Percentiles rank a stretch among this genome's conserved stretches.
These are phyloP conservation scores for Agaricus subrufescens DNA, from an alignment of 768 basidiomycete genomes.

Conservation along the genomic window DNA sequence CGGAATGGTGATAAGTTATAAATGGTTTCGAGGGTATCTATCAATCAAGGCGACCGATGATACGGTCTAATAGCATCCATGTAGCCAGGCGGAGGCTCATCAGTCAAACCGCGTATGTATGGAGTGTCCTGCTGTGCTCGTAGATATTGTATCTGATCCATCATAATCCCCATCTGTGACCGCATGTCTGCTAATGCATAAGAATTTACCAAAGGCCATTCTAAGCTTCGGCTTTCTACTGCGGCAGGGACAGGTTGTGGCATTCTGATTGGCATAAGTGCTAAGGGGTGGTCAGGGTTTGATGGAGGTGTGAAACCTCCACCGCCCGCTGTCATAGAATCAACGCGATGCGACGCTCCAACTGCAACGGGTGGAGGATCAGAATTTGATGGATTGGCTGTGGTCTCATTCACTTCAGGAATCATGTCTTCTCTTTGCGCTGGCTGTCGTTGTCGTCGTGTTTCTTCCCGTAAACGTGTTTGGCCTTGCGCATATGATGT, in stretches of 20 bases:
- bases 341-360: too few relatives aligned
- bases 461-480: neutral
- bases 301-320: too few relatives aligned
- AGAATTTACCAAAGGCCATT: neutral
- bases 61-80: neutral
- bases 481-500: neutral
- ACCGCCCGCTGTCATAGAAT: too few relatives aligned
- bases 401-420: too few relatives aligned
- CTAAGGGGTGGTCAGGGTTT: too few relatives aligned
- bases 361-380: neutral
- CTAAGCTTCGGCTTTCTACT: neutral
- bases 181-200: slow-evolving; percentile 19
- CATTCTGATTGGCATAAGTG: neutral
- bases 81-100: slow-evolving; percentile 29
- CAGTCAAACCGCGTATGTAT: slow-evolving; percentile 26
- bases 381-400: neutral
- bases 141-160: slow-evolving; percentile 21
- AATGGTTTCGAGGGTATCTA: neutral
- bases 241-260: neutral
- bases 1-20: too few relatives aligned
- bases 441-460: neutral
- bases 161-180: slow-evolving; percentile 22
- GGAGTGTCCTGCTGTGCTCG: slow-evolving; percentile 22
- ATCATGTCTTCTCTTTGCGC: too few relatives aligned
- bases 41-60: neutral